A percentile compares a stretch with the other conserved stretches of the same genome.
Evolutionary conservation across 768 basidiomycete genomes (phyloP).

Genomic region (Heimioporus sp.): DNA sequence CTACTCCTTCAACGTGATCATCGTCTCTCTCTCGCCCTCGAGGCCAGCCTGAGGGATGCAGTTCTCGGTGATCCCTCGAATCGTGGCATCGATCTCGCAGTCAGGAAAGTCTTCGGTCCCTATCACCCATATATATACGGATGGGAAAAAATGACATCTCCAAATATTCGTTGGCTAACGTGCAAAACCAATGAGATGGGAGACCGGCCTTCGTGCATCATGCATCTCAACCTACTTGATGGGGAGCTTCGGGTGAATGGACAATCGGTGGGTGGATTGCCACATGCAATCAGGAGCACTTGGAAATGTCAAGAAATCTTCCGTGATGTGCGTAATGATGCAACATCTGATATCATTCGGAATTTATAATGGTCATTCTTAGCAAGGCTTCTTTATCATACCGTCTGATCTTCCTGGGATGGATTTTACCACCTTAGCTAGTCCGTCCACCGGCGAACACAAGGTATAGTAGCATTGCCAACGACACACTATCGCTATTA

Average conservation of each 20-base stretch:
- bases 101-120: conserved; percentile 1
- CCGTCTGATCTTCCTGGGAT: not conserved
- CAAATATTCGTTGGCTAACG: conserved; percentile 15
- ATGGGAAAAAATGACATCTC: conserved; percentile 5
- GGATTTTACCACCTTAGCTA: conserved; percentile 13
- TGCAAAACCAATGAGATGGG: not conserved
- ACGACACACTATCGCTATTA: not conserved
- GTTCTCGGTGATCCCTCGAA: not conserved
- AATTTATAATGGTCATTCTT: not conserved
- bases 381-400: not conserved
- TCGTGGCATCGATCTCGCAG: conserved; percentile 13
- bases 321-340: not conserved
- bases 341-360: not conserved
- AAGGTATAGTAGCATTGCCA: conserved; percentile 4
- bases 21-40: conserved; percentile 20
- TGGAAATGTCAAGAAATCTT: conserved; percentile 1
- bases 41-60: not conserved
- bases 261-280: conserved; percentile 1
- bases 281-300: not conserved
- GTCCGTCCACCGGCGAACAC: conserved; percentile 1
- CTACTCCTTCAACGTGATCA: conserved; percentile 20
- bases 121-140: conserved; percentile 4
- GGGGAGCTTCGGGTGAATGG: conserved; percentile 20
- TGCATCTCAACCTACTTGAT: conserved; percentile 11
- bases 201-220: not conserved